phyloP scores from a whole-genome alignment of 2,329 filamentous ascomycete species.

The Polytolypa hystricis region DNA sequence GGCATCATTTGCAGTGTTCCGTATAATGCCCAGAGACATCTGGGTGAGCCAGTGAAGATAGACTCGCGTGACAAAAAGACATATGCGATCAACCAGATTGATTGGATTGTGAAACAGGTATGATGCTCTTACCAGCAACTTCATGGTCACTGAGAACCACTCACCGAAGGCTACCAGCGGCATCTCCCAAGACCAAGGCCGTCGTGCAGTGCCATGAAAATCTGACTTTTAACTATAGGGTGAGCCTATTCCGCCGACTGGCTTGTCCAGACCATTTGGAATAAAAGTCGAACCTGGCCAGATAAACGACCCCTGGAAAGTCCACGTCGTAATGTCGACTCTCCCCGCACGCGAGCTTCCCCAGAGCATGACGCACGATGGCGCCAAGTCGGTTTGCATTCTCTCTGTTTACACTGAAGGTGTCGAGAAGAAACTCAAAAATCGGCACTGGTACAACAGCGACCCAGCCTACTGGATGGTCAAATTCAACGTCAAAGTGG shows the following conservation, averaged over 20 bases:
- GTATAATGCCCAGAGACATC: constrained; percentile 21
- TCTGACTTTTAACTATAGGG: constrained; percentile 13
- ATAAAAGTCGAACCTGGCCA: constrained; percentile 17
- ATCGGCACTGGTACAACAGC: constrained; percentile 24
- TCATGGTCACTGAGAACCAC: no score
- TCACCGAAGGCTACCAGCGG: no score
- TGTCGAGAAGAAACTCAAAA: constrained; percentile 25
- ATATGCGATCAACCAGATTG: constrained; percentile 24
- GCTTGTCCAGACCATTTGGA: constrained; percentile 19
- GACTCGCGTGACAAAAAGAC: constrained; percentile 23
- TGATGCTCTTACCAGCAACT: neutral
- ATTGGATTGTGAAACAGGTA: constrained; percentile 27
- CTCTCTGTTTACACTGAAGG: constrained; percentile 19
- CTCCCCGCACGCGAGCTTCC: constrained; percentile 16
- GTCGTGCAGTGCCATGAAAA: neutral
- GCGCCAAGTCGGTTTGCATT: constrained; percentile 20
- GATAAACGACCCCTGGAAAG: constrained; percentile 17
- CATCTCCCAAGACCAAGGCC: neutral
- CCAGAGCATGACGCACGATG: constrained; percentile 14
- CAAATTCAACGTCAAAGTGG: constrained; percentile 22
- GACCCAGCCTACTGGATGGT: constrained; percentile 22
- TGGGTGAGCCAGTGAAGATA: constrained; percentile 16
- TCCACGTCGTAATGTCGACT: constrained; percentile 25
- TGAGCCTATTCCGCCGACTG: constrained; percentile 13
- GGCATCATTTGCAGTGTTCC: constrained; percentile 24